Evolutionary conservation across 176 grass and related monocot species (phyloP).

Genomic region (Bolboschoenus planiculmis): DNA sequence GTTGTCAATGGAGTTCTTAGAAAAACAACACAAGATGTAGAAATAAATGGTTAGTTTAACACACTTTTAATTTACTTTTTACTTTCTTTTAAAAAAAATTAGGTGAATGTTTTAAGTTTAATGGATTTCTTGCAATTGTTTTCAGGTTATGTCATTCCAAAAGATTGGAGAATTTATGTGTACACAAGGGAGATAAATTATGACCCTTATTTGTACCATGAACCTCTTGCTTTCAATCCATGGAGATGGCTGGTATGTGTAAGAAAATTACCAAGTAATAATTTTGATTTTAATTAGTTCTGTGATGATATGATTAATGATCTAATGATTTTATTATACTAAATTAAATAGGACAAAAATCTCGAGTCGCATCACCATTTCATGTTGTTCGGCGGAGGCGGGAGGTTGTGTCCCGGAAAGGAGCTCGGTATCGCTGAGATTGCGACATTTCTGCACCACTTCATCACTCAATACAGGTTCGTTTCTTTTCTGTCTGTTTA

Average conservation of each 20-base stretch:
- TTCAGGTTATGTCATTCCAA: constrained; percentile 78
- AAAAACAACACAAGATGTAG: constrained; percentile 87
- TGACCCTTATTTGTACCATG: constrained; percentile 69
- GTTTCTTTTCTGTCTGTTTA: not conserved
- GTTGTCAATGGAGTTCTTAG: constrained; percentile 91
- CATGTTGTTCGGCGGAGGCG: constrained; percentile 95
- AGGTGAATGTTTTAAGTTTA: not conserved
- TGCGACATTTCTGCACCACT: constrained; percentile 90
- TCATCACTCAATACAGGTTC: constrained; percentile 84
- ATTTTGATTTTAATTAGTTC: not conserved
- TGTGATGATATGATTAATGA: not conserved
- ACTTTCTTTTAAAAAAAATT: not conserved
- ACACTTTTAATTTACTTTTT: not conserved
- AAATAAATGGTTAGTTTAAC: constrained; percentile 58
- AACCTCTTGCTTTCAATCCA: constrained; percentile 80
- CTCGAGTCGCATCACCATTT: constrained; percentile 78
- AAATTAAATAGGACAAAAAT: constrained; percentile 57
- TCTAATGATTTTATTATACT: not conserved
- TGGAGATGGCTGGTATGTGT: constrained; percentile 96
- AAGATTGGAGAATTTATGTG: constrained; percentile 95
- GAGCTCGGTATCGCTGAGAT: constrained; percentile 81
- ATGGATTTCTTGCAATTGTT: constrained; percentile 14
- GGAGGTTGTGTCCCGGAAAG: constrained; percentile 83
- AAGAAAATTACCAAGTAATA: not conserved
- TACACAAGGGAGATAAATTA: constrained; percentile 98